phyloP scores from a whole-genome alignment of 2,329 filamentous ascomycete genomes.

The Trichothecium sympodiale region DNA sequence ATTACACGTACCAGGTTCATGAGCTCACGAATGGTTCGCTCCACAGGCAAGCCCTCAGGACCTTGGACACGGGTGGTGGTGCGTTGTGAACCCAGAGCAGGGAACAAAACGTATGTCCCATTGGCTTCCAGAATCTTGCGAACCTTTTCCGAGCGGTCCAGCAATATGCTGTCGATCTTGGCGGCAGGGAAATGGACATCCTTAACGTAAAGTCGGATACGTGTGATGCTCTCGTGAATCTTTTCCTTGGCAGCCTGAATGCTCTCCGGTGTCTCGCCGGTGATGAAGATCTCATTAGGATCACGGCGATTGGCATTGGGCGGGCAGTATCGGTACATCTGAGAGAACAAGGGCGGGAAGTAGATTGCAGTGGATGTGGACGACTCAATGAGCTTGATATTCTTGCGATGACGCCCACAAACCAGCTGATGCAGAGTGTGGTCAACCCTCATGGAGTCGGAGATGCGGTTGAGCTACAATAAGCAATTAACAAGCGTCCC shows the following conservation, averaged over 20 bases:
- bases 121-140: constrained; percentile 97
- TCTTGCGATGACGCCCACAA: constrained; percentile 88
- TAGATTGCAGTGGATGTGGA: constrained; percentile 95
- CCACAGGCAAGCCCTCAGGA: constrained; percentile 84
- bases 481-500: constrained; percentile 1
- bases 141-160: constrained; percentile 88
- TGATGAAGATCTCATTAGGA: constrained; percentile 88
- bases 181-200: constrained; percentile 80
- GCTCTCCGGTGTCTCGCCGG: constrained; percentile 72
- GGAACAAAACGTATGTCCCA: constrained; percentile 89
- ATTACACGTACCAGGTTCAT: constrained; percentile 68
- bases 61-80: constrained; percentile 84
- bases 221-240: constrained; percentile 72
- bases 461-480: constrained; percentile 54
- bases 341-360: constrained; percentile 88
- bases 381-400: constrained; percentile 96
- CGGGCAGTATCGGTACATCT: constrained; percentile 82
- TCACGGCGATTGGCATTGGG: constrained; percentile 71
- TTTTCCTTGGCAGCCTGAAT: constrained; percentile 86
- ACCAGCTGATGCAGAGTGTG: constrained; percentile 82
- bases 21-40: constrained; percentile 88
- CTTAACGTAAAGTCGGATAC: constrained; percentile 79
- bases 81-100: constrained; percentile 73
- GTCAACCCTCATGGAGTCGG: constrained; percentile 74
- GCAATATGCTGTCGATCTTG: constrained; percentile 90